phyloP scores from a whole-genome alignment of 805 yeast genomes.

The Yarrowia deformans region DNA sequence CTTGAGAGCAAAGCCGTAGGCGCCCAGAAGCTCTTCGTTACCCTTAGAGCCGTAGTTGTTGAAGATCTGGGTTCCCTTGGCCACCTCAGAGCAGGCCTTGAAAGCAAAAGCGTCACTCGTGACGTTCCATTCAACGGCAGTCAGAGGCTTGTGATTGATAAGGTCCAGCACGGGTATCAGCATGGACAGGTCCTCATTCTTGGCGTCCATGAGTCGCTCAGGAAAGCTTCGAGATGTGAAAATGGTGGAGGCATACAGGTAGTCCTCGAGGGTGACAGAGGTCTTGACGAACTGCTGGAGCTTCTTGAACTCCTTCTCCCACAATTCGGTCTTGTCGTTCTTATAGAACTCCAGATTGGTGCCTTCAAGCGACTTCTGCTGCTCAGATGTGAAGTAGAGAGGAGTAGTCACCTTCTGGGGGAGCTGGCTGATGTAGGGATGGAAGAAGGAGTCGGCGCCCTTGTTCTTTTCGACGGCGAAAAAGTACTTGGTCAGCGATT shows the following conservation, averaged over 20 bases:
- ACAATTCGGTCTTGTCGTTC: constrained; percentile 54
- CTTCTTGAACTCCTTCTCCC: constrained; percentile 64
- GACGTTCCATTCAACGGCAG: constrained; percentile 69
- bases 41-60: constrained; percentile 91
- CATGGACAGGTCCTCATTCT: constrained; percentile 59
- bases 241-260: constrained; percentile 76
- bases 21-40: constrained; percentile 79
- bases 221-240: constrained; percentile 86
- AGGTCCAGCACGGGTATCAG: constrained; percentile 80
- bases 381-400: constrained; percentile 59
- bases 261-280: constrained; percentile 48
- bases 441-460: constrained; percentile 44
- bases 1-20: constrained; percentile 77
- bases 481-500: constrained; percentile 34
- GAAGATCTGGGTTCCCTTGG: constrained; percentile 60
- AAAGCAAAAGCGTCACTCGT: constrained; percentile 53
- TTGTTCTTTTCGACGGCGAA: constrained; percentile 34
- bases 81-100: constrained; percentile 45
- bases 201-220: constrained; percentile 57
- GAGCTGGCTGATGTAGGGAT: constrained; percentile 58
- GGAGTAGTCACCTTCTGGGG: constrained; percentile 67
- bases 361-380: constrained; percentile 62
- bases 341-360: constrained; percentile 72
- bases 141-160: constrained; percentile 70
- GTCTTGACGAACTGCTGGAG: constrained; percentile 28